These are phyloP conservation scores for Ophiostoma pallidulum DNA, from an alignment of 2,329 filamentous ascomycete genomes.

Conservation along the genomic window DNA sequence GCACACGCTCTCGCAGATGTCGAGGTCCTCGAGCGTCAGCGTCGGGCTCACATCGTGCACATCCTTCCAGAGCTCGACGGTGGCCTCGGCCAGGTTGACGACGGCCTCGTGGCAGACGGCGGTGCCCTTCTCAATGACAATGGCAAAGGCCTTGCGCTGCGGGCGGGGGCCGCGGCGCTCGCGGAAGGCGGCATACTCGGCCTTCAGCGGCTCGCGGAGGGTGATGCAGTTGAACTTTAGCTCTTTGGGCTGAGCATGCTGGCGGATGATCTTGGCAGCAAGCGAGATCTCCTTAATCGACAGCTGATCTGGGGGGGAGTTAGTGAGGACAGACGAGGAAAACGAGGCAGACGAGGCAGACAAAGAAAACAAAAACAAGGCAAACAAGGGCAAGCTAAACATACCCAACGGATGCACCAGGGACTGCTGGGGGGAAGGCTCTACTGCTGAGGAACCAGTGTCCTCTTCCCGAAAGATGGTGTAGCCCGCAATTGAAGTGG, in stretches of 20 bases:
- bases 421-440: slow-evolving; percentile 22
- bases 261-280: slow-evolving; percentile 58
- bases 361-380: no score
- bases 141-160: slow-evolving; percentile 63
- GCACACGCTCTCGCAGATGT: slow-evolving; percentile 66
- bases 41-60: slow-evolving; percentile 73
- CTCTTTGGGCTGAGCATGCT: slow-evolving; percentile 56
- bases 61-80: slow-evolving; percentile 64
- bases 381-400: no score
- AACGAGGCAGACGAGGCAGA: no score
- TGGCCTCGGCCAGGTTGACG: slow-evolving; percentile 59
- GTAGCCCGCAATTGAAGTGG: slow-evolving; percentile 35
- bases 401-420: slow-evolving; percentile 31
- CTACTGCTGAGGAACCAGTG: slow-evolving; percentile 27
- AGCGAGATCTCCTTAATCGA: slow-evolving; percentile 43
- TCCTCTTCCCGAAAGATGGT: slow-evolving; percentile 35
- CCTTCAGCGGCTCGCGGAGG: slow-evolving; percentile 76
- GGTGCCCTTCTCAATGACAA: slow-evolving; percentile 70
- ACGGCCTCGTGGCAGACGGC: slow-evolving; percentile 74
- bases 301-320: slow-evolving; percentile 39
- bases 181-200: slow-evolving; percentile 72
- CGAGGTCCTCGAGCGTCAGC: slow-evolving; percentile 88
- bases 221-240: slow-evolving; percentile 83
- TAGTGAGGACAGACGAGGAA: no score
- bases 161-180: slow-evolving; percentile 50